Evolutionary conservation across 495 filamentous ascomycete genomes (phyloP).

Genomic region (Clohesyomyces aquaticus): DNA sequence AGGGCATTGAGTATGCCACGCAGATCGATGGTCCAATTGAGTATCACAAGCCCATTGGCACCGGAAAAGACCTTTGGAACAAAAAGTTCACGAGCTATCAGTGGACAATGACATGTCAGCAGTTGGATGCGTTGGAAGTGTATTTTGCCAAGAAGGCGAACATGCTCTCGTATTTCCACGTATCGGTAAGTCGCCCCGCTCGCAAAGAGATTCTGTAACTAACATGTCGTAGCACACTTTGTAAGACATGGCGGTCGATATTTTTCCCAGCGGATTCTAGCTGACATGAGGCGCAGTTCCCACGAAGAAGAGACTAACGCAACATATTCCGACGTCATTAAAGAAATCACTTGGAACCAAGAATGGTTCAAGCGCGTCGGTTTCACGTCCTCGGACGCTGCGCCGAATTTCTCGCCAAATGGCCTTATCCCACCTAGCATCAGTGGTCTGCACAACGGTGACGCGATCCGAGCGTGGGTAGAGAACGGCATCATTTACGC

Average conservation of each 20-base stretch:
- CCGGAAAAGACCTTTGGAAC: conserved; percentile 60
- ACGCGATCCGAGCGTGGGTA: conserved; percentile 63
- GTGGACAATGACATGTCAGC: conserved; percentile 55
- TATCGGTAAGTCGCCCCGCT: conserved; percentile 45
- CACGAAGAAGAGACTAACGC: conserved; percentile 64
- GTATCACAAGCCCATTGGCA: conserved; percentile 62
- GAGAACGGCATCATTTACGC: conserved; percentile 61
- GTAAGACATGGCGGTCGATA: no score
- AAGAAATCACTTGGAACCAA: conserved; percentile 64
- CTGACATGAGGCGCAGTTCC: conserved; percentile 47
- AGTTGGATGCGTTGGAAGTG: conserved; percentile 53
- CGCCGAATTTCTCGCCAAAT: conserved; percentile 51
- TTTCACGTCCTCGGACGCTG: conserved; percentile 43
- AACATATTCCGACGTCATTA: conserved; percentile 60
- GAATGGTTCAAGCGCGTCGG: conserved; percentile 59
- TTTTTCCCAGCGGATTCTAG: no score
- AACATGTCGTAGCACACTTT: neutral
- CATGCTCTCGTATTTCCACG: conserved; percentile 56
- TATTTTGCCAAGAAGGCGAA: conserved; percentile 56
- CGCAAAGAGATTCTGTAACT: conserved; percentile 53
- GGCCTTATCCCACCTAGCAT: conserved; percentile 68
- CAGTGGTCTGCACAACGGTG: conserved; percentile 67
- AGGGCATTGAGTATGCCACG: conserved; percentile 47
- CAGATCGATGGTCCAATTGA: conserved; percentile 58
- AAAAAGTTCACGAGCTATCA: conserved; percentile 50